Evolutionary conservation across 179 eudicot species (phyloP).

Genomic region (Spinacia oleracea): DNA sequence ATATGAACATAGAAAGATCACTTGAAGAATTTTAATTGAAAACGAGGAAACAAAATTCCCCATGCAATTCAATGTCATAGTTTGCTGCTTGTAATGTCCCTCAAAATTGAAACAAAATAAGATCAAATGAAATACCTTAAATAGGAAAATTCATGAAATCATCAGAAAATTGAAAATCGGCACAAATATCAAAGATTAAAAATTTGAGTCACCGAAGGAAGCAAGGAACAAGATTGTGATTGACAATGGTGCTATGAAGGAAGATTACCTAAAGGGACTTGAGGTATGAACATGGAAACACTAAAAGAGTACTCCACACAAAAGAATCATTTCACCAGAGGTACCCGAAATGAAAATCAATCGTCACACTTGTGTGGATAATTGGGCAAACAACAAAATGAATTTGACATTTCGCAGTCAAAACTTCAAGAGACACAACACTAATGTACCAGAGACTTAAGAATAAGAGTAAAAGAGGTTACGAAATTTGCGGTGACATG

Average conservation of each 20-base stretch:
- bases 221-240: background rate
- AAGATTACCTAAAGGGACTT: background rate
- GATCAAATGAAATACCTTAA: background rate
- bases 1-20: background rate
- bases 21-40: too few relatives aligned
- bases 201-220: background rate
- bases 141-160: too few relatives aligned
- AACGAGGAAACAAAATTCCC: background rate
- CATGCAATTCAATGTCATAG: background rate
- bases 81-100: background rate
- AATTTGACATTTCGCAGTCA: background rate
- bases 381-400: background rate
- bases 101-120: background rate
- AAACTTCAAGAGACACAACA: too few relatives aligned
- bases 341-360: too few relatives aligned
- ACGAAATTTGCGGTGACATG: background rate
- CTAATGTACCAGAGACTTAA: too few relatives aligned
- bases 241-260: background rate
- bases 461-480: background rate
- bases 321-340: background rate
- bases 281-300: background rate
- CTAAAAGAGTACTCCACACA: background rate
- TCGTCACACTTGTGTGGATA: background rate
- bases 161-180: background rate
- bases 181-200: background rate